phyloP scores from a whole-genome alignment of 371 early-diverging fungal genomes.

The Syncephalis fuscata region DNA sequence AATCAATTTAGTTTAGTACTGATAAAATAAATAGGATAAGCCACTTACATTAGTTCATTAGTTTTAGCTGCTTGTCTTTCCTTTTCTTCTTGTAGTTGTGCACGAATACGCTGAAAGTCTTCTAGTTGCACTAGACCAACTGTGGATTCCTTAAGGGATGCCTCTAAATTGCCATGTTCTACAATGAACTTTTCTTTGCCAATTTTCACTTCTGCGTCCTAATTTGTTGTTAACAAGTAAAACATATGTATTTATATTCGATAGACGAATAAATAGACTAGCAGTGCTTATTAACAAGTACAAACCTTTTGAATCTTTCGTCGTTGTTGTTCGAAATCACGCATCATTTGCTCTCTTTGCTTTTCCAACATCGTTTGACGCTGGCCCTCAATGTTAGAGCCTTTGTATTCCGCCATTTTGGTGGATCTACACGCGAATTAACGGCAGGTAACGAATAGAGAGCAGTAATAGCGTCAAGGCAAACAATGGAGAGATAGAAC shows the following conservation, averaged over 20 bases:
- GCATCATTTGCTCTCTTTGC: slow-evolving; percentile 52
- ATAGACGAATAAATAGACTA: not conserved
- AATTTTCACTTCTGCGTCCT: slow-evolving; percentile 56
- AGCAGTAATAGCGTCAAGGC: too few species aligned
- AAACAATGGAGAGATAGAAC: too few species aligned
- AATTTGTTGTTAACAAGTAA: not conserved
- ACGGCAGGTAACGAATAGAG: too few species aligned
- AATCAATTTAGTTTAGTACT: too few species aligned
- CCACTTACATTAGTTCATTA: slow-evolving; percentile 10
- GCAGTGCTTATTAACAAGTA: not conserved
- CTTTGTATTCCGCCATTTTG: slow-evolving; percentile 24
- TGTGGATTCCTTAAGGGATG: slow-evolving; percentile 69
- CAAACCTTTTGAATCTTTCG: slow-evolving; percentile 58
- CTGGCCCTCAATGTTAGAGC: slow-evolving; percentile 29
- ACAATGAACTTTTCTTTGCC: slow-evolving; percentile 70
- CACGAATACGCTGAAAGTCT: slow-evolving; percentile 76
- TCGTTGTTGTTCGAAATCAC: slow-evolving; percentile 54
- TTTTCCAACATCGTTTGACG: slow-evolving; percentile 56
- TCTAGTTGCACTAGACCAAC: slow-evolving; percentile 77
- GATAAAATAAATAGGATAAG: not conserved
- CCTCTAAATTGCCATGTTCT: slow-evolving; percentile 59
- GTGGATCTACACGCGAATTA: too few species aligned
- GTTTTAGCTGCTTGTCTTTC: slow-evolving; percentile 58
- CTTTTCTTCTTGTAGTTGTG: slow-evolving; percentile 63
- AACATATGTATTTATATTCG: too few species aligned